These are phyloP conservation scores for Colletotrichum plurivorum DNA, from an alignment of 2,329 filamentous ascomycete species.

Conservation along the genomic window DNA sequence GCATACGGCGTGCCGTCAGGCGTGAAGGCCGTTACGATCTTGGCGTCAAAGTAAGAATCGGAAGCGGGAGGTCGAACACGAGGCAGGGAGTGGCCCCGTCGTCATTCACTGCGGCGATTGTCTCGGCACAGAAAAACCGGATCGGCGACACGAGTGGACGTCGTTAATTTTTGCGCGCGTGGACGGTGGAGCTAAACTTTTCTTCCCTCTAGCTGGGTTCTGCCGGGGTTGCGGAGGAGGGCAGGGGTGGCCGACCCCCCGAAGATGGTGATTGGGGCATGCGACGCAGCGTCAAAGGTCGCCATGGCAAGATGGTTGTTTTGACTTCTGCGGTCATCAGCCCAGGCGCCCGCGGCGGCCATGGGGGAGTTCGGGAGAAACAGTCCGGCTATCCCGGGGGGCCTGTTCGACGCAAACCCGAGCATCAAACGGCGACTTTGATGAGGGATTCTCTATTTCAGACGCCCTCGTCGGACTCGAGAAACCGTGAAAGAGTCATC, in stretches of 20 bases:
- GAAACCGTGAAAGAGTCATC: conserved; percentile 1
- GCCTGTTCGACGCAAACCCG: not conserved
- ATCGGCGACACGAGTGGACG: conserved; percentile 12
- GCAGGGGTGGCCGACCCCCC: not conserved
- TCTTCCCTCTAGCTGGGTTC: conserved; percentile 12
- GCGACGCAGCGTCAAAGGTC: conserved; percentile 18
- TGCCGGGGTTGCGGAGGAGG: conserved; percentile 4
- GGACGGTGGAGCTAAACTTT: not conserved
- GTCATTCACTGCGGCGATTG: not conserved
- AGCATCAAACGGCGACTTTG: not conserved
- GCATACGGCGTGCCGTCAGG: not conserved
- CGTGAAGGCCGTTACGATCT: conserved; percentile 8
- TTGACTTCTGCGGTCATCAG: not conserved
- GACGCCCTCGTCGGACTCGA: not conserved
- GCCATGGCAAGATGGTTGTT: conserved; percentile 11
- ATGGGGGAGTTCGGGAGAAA: not conserved
- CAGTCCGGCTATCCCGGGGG: conserved; percentile 11
- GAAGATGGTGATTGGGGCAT: not conserved
- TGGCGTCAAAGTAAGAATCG: conserved; percentile 16
- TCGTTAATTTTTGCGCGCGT: conserved; percentile 16
- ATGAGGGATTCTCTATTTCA: not conserved
- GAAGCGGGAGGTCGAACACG: not conserved
- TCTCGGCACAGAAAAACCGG: conserved; percentile 31
- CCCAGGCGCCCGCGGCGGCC: not conserved
- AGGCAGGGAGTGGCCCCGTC: conserved; percentile 18